Base-by-base conservation (phyloP, 2,329 filamentous ascomycete genomes). In the Arthrobotrys entomopaga region DNA sequence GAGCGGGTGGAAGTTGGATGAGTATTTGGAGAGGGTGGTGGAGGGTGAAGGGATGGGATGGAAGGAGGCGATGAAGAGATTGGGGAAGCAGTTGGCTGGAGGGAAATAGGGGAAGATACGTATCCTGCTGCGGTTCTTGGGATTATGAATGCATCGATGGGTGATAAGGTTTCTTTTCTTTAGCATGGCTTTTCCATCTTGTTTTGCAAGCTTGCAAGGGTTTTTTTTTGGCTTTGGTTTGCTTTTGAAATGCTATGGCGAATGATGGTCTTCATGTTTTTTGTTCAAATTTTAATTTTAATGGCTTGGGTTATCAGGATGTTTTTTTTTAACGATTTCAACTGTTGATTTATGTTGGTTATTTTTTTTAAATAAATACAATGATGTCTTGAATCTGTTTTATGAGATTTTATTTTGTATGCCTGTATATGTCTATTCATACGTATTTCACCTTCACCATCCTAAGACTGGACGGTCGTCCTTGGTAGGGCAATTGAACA, bases 1-100 rank as follows among this genome's bases (percentile, higher is more conserved):
- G 80, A 91, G 92, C 76, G 87, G 88, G 76, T 86, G 84, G 57
- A 93, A 91, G 81, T 89, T 95, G 83, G 84, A 83, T n/a, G 90
- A 92, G 65, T 93, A 91, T 77, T 79, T 95, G 76, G 81, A 83
- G 11, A 85, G 85, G 40, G 84, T 85, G 10, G 58, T 74, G 13
- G 29, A 56, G 1, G 70, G 52, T 2, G 70, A 74, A 26, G 63
- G 70, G 10, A 67, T 64, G 70, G 57, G 58, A 24, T 74, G 70
- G 70, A 59, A 58, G 15, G 63, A 66, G 43, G 70, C 70, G 26
- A 74, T 74, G 70, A 50, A 52, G 43, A 74, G 63, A 40, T 43
- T 74, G 43, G 57, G 63, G 22, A 52, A 43, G 38, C 70, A 74
- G 52, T 38, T 74, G 42, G 48, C 20, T 13, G 34, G 26, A 2